Percentiles rank a stretch among this genome's conserved stretches.
phyloP scores from a whole-genome alignment of 305 asterid genomes.

The Striga hermonthica region DNA sequence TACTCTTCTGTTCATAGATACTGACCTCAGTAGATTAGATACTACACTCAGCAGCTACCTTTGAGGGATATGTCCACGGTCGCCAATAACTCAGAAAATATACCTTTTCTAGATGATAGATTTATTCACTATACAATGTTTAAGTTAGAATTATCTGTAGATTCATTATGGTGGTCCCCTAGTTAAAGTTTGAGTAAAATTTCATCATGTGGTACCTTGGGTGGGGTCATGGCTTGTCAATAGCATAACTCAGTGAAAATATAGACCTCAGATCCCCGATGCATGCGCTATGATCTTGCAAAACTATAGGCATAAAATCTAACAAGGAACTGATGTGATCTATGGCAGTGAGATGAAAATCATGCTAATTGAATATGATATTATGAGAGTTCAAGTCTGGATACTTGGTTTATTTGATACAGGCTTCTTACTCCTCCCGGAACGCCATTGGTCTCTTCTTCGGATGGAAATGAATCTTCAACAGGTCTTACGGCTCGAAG shows the following conservation, averaged over 20 bases:
- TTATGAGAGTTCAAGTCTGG: slow-evolving; percentile 21
- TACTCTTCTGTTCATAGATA: slow-evolving; percentile 12
- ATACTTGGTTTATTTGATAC: slow-evolving; percentile 7
- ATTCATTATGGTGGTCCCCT: slow-evolving; percentile 17
- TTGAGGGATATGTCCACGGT: background rate
- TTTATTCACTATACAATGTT: background rate
- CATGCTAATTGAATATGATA: background rate
- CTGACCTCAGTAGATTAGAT: slow-evolving; percentile 7
- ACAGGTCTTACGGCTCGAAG: slow-evolving; percentile 54
- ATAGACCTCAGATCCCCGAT: background rate
- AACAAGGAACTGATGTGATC: slow-evolving; percentile 20
- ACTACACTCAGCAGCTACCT: slow-evolving; percentile 14
- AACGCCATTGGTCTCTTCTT: slow-evolving; percentile 81
- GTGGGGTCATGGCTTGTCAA: slow-evolving; percentile 15
- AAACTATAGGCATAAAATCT: slow-evolving; percentile 2
- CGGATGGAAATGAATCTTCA: slow-evolving; percentile 66
- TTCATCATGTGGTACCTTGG: background rate
- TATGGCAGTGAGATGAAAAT: slow-evolving; percentile 22
- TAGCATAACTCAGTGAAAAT: background rate
- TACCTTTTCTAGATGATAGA: background rate
- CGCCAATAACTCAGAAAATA: no score
- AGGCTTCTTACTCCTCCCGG: slow-evolving; percentile 99
- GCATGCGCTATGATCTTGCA: slow-evolving; percentile 11
- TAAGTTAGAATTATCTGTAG: slow-evolving; percentile 5
- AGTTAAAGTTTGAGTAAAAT: slow-evolving; percentile 2